These are phyloP conservation scores for Rhizopus stolonifer DNA, from an alignment of 371 early-diverging fungal genomes.

Conservation along the genomic window DNA sequence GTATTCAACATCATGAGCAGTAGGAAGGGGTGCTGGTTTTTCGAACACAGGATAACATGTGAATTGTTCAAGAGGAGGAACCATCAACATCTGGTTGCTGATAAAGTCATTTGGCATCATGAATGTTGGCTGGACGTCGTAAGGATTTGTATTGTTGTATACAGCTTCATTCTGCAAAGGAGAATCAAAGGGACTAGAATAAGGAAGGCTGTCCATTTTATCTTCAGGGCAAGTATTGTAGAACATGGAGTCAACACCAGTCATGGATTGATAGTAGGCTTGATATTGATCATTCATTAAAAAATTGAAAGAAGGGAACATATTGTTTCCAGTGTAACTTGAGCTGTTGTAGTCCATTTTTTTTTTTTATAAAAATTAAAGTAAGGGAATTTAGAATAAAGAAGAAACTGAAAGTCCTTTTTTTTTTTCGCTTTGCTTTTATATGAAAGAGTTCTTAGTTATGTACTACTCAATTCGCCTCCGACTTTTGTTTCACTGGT, in stretches of 20 bases:
- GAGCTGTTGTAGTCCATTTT: too few relatives aligned
- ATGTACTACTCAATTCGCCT: conserved; percentile 4
- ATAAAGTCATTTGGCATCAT: neutral
- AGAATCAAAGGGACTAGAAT: conserved; percentile 24
- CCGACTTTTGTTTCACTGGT: neutral
- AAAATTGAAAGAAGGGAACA: conserved; percentile 8
- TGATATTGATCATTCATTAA: conserved; percentile 12
- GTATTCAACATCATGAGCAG: conserved; percentile 15
- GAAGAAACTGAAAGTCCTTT: too few relatives aligned
- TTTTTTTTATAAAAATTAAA: too few relatives aligned
- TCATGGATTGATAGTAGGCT: neutral
- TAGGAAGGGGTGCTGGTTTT: neutral
- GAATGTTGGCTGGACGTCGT: neutral
- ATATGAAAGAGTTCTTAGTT: neutral
- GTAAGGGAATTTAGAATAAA: too few relatives aligned
- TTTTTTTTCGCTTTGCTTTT: too few relatives aligned
- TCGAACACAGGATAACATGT: conserved; percentile 1
- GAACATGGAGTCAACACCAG: too few relatives aligned
- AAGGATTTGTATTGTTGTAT: conserved; percentile 1
- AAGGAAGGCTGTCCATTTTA: conserved; percentile 9
- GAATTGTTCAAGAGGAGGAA: conserved; percentile 26
- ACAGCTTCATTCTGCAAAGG: conserved; percentile 7
- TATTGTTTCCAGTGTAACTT: neutral
- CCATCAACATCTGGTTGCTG: conserved; percentile 12
- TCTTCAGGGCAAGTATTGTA: neutral